These are phyloP conservation scores for Centrapalus pauciflorus DNA, from an alignment of 129 eudicot species.

Conservation along the genomic window DNA sequence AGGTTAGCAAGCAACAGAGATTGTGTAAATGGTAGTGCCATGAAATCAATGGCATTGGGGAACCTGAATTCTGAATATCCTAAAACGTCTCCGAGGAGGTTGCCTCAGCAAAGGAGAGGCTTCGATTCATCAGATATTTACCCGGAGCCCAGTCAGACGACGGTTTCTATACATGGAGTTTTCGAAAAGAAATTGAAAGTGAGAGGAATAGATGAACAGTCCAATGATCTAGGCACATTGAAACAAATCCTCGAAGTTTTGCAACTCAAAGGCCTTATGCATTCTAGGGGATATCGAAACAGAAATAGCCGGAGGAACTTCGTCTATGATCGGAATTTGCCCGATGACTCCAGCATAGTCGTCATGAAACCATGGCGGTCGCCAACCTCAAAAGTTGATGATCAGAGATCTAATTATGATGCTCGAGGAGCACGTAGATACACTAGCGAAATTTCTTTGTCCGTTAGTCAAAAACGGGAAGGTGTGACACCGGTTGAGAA, in stretches of 20 bases:
- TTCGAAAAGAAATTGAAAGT: conserved; percentile 55
- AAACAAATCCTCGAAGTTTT: conserved; percentile 86
- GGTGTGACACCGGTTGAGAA: conserved; percentile 21
- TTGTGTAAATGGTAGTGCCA: not conserved
- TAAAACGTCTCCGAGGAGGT: conserved; percentile 24
- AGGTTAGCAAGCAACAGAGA: not conserved
- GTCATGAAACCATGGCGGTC: conserved; percentile 42
- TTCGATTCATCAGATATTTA: conserved; percentile 56
- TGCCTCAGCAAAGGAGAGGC: conserved; percentile 41
- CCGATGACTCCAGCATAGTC: conserved; percentile 54
- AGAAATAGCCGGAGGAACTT: conserved; percentile 36
- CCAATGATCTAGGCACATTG: conserved; percentile 65
- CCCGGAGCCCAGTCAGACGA: conserved; percentile 51
- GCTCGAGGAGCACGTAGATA: conserved; percentile 26
- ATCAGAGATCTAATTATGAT: conserved; percentile 23
- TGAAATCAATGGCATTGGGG: conserved; percentile 17
- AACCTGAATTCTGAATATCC: conserved; percentile 25
- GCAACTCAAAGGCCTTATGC: conserved; percentile 87
- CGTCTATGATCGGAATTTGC: conserved; percentile 36
- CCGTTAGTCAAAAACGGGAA: conserved; percentile 41
- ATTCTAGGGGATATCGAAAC: conserved; percentile 35
- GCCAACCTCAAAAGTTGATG: conserved; percentile 15
- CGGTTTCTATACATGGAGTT: conserved; percentile 45
- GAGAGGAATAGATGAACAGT: conserved; percentile 67
- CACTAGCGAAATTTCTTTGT: conserved; percentile 22